Evolutionary conservation across 805 yeast genomes (phyloP).

Genomic region (Saccharomyces paradoxus): DNA sequence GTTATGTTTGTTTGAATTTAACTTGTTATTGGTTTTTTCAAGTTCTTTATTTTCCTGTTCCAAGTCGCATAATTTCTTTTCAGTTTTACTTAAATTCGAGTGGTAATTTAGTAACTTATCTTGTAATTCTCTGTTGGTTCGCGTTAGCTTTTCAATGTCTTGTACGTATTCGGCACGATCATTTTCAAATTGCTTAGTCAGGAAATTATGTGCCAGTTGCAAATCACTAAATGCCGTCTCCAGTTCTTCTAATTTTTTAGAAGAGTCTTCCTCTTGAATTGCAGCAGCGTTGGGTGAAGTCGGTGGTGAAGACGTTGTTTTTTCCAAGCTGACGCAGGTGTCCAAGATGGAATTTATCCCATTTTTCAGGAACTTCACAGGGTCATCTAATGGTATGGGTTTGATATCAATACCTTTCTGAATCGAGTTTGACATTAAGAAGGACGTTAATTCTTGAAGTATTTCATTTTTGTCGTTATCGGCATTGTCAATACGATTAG

Average conservation of each 20-base stretch:
- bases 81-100: constrained; percentile 31
- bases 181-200: constrained; percentile 59
- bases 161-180: constrained; percentile 50
- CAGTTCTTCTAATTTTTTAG: constrained; percentile 22
- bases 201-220: constrained; percentile 61
- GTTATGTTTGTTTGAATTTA: constrained; percentile 36
- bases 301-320: not conserved
- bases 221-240: constrained; percentile 60
- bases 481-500: not conserved
- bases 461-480: constrained; percentile 2
- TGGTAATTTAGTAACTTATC: constrained; percentile 39
- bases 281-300: not conserved
- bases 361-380: constrained; percentile 23
- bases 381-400: constrained; percentile 17
- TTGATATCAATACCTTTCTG: constrained; percentile 24
- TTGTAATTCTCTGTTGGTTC: constrained; percentile 44
- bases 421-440: constrained; percentile 24
- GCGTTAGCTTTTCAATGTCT: constrained; percentile 45
- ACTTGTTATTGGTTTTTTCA: constrained; percentile 21
- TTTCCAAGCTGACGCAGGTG: not conserved
- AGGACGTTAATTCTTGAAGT: constrained; percentile 26
- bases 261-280: not conserved
- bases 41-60: constrained; percentile 33
- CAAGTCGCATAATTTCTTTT: constrained; percentile 29
- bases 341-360: constrained; percentile 22